Conservation (phyloP, 495 filamentous ascomycete genomes). For the Lichina pygmaea region DNA sequence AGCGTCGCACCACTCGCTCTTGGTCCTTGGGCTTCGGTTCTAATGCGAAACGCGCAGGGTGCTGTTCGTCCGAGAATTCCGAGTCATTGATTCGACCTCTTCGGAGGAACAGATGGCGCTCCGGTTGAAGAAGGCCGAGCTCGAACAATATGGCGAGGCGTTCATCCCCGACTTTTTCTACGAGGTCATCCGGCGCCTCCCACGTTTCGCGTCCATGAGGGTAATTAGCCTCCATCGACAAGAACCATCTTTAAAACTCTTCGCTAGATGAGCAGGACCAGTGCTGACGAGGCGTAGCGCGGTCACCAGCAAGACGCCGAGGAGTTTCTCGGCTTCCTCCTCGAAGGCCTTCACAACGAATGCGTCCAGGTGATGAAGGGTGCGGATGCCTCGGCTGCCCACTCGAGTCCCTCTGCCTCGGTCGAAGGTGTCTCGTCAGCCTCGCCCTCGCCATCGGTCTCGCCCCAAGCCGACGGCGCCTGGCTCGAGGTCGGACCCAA, state of each 20-base stretch:
- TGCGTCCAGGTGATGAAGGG: conserved; percentile 49
- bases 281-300: conserved; percentile 19
- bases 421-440: conserved; percentile 12
- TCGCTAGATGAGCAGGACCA: conserved; percentile 4
- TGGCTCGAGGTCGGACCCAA: conserved; percentile 91
- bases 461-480: conserved; percentile 18
- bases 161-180: conserved; percentile 93
- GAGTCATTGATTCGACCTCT: conserved; percentile 48
- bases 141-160: conserved; percentile 74
- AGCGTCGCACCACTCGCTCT: background rate
- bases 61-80: conserved; percentile 88
- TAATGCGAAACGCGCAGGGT: conserved; percentile 26
- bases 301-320: conserved; percentile 97
- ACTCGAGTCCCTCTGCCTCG: conserved; percentile 4
- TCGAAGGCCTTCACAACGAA: conserved; percentile 85
- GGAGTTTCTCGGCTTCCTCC: conserved; percentile 82
- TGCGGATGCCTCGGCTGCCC: conserved; percentile 13
- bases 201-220: conserved; percentile 76
- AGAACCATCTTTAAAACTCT: background rate
- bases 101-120: conserved; percentile 46
- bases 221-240: conserved; percentile 18
- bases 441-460: conserved; percentile 15
- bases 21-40: background rate
- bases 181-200: conserved; percentile 61
- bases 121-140: conserved; percentile 49